Evolutionary conservation across 129 eudicot species (phyloP), one percentile per base, ranked within the genome.

Genomic region (Artemisia argyi): DNA sequence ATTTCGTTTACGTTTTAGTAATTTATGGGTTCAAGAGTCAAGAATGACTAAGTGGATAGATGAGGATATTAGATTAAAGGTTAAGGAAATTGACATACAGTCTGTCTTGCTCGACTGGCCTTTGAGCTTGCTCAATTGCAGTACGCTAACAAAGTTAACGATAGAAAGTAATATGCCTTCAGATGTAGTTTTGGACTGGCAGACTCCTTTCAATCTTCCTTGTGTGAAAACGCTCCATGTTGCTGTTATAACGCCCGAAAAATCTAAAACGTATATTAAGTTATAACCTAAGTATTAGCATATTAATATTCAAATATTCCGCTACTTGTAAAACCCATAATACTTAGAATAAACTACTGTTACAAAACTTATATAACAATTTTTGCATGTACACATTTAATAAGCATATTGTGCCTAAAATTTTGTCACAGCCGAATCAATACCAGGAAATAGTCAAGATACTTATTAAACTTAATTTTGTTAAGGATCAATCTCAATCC

Each of bases 101-200:
- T 20, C 22, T 1, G 54, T 50, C 5, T 3, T 3, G n/a, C 54
- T 50, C n/a, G 3, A 50, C n/a, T 50, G 11, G 54, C 54, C 54
- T 50, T 11, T 3, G 0, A 50, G 54, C 7, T 14, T 50, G n/a
- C 3, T 50, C n/a, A 50, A n/a, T 0, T 50, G 54, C 54, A 50
- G 12, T n/a, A 50, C 30, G 5, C 55, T 26, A 26, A 26, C 30
- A 3, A 26, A 26, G 0, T 26, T 26, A 26, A 26, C 1, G 0
- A 26, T 26, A 2, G 30, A 3, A 20, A 20, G 0, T 2, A 0
- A 2, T 3, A 26, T 2, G 3, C 0, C 30, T 0, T 3, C 0
- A 20, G 4, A 26, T 0, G 3, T n/a, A n/a, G n/a, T n/a, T 3
- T 3, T 3, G 3, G 30, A 51, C 0, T 51, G 56, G 14, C 56